These are phyloP conservation scores for Aureobasidium sp. DNA, from an alignment of 2,329 filamentous ascomycete species.

Conservation along the genomic window DNA sequence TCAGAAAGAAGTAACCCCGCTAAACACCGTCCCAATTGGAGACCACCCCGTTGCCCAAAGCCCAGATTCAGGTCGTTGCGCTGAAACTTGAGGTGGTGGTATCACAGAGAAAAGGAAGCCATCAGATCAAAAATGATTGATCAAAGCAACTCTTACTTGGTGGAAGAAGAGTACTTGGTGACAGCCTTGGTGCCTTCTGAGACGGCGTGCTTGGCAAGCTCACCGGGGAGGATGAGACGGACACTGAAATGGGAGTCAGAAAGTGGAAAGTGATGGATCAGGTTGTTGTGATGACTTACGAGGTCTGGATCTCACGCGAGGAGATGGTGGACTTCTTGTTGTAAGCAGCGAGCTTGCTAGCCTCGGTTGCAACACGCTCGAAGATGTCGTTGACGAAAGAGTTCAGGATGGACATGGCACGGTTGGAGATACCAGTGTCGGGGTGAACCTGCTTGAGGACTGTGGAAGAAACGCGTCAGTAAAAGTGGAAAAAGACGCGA, in stretches of 20 bases:
- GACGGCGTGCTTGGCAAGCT: constrained; percentile 98
- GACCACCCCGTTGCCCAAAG: constrained; percentile 17
- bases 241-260: constrained; percentile 40
- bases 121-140: constrained; percentile 6
- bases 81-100: constrained; percentile 16
- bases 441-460: constrained; percentile 99
- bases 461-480: constrained; percentile 33
- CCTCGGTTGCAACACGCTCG: constrained; percentile 97
- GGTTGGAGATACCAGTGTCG: constrained; percentile 99
- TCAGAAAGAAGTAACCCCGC: constrained; percentile 31
- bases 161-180: constrained; percentile 99
- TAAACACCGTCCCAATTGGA: constrained; percentile 27
- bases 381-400: constrained; percentile 99
- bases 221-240: constrained; percentile 93
- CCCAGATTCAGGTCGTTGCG: not conserved
- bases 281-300: constrained; percentile 32
- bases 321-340: constrained; percentile 99
- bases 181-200: constrained; percentile 99
- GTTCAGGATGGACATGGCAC: constrained; percentile 99
- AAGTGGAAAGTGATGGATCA: not conserved
- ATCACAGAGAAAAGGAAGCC: constrained; percentile 19
- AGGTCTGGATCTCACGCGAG: constrained; percentile 98
- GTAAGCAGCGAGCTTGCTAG: constrained; percentile 97
- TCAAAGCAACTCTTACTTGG: constrained; percentile 65
- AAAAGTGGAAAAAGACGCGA: constrained; percentile 14